Evolutionary conservation across 2,329 filamentous ascomycete genomes (phyloP), one percentile per base, ranked within the genome.

Genomic region (Geosmithia morbida): DNA sequence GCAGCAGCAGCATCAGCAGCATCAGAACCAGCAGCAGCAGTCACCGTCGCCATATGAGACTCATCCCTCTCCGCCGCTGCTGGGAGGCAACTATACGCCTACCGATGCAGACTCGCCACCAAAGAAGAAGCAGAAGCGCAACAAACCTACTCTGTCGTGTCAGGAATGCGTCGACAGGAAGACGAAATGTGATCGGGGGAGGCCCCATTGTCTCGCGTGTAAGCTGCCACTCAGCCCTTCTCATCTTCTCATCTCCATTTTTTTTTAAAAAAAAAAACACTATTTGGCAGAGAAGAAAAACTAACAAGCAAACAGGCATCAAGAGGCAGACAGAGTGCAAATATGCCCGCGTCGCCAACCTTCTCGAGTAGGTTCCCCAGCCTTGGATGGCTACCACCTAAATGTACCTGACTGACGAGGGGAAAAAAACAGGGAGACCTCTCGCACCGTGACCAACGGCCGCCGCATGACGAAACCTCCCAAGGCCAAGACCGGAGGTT

Each of bases 101-200:
- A 17, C 7, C 14, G 44, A 39, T 42, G 56, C 51, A n/a, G 60
- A 61, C 37, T 63, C 67, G 42, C 71, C 68, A n/a, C 59, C 66
- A 11, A 73, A 67, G 61, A 85, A 85, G 68, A 87, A 84, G 65
- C 85, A 89, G 66, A 88, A 85, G 67, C 77, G 85, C 44, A 90
- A 90, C 65, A 90, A 90, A 62, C 85, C 85, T 3, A 89, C 85
- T 1, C 60, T 89, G 51, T 87, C 82, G 45, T 89, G 85, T 57
- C 75, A 81, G 51, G 83, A 87, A 60, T 90, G 85, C 58, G 85
- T 89, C 19, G 83, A 87, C 64, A 72, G 85, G 54, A 89, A 89
- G 66, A 89, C 85, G 20, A 89, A 87, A 81, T 89, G 85, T 60
- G 85, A 89, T 61, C 73, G 85, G 58, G 81, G 76, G 40, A 69